Base-by-base conservation (phyloP, 139 green algal species). In the Auxenochlorella pyrenoidosa region DNA sequence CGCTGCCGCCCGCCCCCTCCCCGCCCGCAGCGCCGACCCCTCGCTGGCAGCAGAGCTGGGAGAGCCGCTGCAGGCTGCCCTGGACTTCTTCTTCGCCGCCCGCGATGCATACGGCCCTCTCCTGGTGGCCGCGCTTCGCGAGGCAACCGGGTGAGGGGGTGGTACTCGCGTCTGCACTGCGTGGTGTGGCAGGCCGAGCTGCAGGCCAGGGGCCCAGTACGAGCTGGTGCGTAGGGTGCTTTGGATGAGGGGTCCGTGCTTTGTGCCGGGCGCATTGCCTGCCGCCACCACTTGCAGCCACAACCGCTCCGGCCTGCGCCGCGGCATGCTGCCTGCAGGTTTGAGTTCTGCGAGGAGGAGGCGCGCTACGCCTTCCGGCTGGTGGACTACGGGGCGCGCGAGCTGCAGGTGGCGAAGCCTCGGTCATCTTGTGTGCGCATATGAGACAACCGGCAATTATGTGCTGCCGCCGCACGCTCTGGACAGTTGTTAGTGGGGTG, bases 81-180 rank as follows among this genome's bases (percentile, higher is more conserved):
- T 89, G 36, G 43, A 6, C 66, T 89, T 89, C 68, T 89, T 89
- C 32, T 68, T 43, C 30, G 65, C n/a, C 34, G 51, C 81, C 18
- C 73, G 63, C n/a, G 36, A 84, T 21, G 28, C 43, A 1, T 80
- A 71, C 32, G 77, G 75, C 12, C 77, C 77, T 3, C 83, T 75
- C 26, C 75, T 89, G 86, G n/a, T 86, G 78, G 77, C 34, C 5
- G 86, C 86, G 28, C 86, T 89, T 66, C 13, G 43, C n/a, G 51
- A 86, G 77, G 86, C 86, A 4, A 86, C 86, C 3, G 86, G 86
- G 75, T 89, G 86, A n/a, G n/a, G 13, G 66, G 66, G 12, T 68
- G 59, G 59, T n/a, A n/a, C 47, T 54, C 10, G 47, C 47, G 47
- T 10, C 47, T 54, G 47, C 47, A 54, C 8, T 10, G 47, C 8